phyloP scores from a whole-genome alignment of 257 asterid species.

The Solanum medicagineum region DNA sequence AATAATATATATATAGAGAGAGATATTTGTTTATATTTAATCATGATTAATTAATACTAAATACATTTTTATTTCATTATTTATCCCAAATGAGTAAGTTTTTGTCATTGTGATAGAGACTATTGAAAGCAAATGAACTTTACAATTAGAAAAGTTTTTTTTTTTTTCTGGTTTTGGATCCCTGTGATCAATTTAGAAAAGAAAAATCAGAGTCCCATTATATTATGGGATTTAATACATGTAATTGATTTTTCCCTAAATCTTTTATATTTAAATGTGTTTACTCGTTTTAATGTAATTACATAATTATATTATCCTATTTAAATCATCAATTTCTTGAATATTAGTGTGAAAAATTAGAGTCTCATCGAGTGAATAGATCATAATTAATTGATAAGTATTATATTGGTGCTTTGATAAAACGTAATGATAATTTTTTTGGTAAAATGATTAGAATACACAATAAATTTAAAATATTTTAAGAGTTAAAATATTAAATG shows the following conservation, averaged over 20 bases:
- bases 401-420: neutral
- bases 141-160: neutral
- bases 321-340: neutral
- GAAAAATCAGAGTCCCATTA: neutral
- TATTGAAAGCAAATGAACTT: neutral
- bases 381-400: too few relatives aligned
- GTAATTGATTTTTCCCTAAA: neutral
- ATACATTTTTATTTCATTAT: neutral
- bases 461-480: neutral
- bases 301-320: neutral
- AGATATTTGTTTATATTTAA: too few relatives aligned
- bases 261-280: neutral
- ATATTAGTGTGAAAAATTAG: too few relatives aligned
- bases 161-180: neutral
- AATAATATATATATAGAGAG: too few relatives aligned
- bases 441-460: neutral
- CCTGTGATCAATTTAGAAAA: neutral
- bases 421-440: neutral
- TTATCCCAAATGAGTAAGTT: neutral
- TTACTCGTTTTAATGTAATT: neutral
- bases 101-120: neutral
- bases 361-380: neutral
- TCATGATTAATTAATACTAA: neutral
- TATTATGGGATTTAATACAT: neutral
- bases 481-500: neutral